Percentiles rank a stretch among this genome's conserved stretches.
phyloP scores from a whole-genome alignment of 1,284 basidiomycete species.

The Cystobasidium sp. region DNA sequence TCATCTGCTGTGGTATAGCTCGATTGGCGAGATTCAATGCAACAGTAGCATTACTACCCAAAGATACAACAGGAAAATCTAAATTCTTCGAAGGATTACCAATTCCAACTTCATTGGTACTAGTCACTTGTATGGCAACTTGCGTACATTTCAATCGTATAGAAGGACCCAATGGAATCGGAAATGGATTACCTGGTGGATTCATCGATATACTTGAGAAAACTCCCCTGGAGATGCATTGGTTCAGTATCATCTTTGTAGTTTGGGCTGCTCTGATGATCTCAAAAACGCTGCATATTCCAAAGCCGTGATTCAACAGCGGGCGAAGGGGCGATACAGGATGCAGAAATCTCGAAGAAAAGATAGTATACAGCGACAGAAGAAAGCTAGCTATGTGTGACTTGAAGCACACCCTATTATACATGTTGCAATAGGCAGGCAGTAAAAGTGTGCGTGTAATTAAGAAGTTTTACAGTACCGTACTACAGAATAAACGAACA shows the following conservation, averaged over 20 bases:
- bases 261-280: conserved; percentile 49
- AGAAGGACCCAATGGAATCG: conserved; percentile 65
- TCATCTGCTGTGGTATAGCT: conserved; percentile 95
- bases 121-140: conserved; percentile 79
- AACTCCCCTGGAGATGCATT: conserved; percentile 59
- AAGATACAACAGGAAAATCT: conserved; percentile 82
- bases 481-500: no score
- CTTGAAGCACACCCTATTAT: no score
- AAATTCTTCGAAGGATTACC: conserved; percentile 95
- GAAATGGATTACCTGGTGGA: conserved; percentile 68
- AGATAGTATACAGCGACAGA: no score
- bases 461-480: no score
- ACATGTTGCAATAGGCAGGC: no score
- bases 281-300: conserved; percentile 49
- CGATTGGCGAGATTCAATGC: conserved; percentile 97
- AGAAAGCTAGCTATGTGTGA: no score
- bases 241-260: conserved; percentile 46
- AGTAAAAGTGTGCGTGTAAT: no score
- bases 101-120: conserved; percentile 84
- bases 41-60: conserved; percentile 91
- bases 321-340: no score
- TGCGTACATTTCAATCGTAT: conserved; percentile 85
- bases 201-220: conserved; percentile 72
- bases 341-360: no score
- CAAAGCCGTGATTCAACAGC: conserved; percentile 40